Conservation (phyloP, 306 rosid genomes). For the Cicer cuneatum region DNA sequence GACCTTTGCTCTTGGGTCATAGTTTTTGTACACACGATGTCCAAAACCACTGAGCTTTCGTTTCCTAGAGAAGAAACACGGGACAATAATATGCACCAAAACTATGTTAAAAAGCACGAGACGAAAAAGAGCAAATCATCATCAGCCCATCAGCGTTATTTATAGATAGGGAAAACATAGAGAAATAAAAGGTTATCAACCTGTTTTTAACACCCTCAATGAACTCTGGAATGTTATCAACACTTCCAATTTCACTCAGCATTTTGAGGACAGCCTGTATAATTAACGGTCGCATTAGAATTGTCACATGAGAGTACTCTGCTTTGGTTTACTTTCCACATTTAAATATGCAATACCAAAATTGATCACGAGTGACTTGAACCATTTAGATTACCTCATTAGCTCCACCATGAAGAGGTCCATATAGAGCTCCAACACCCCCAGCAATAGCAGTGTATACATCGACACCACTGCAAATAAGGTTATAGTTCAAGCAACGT, state of each 20-base stretch:
- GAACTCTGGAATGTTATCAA: conserved; percentile 84
- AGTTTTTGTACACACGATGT: conserved; percentile 92
- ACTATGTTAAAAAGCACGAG: conserved; percentile 7
- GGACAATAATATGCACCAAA: conserved; percentile 18
- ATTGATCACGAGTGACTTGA: conserved; percentile 6
- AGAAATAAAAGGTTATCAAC: conserved; percentile 47
- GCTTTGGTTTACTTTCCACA: not conserved
- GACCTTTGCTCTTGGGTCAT: conserved; percentile 94
- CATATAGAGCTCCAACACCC: conserved; percentile 88
- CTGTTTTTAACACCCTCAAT: conserved; percentile 91
- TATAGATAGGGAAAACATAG: not conserved
- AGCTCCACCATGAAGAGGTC: conserved; percentile 94
- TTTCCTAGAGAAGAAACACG: conserved; percentile 60
- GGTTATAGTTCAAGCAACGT: conserved; percentile 26
- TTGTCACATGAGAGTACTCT: not conserved
- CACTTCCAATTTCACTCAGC: conserved; percentile 82
- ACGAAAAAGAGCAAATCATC: conserved; percentile 13
- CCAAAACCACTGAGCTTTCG: conserved; percentile 95
- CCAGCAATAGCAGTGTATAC: conserved; percentile 90
- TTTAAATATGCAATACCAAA: conserved; percentile 1
- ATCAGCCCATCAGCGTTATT: conserved; percentile 4
- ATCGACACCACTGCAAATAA: conserved; percentile 77
- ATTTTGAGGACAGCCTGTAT: conserved; percentile 84
- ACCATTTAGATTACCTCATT: conserved; percentile 67
- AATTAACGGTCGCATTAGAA: conserved; percentile 39